Percentiles rank a stretch among this genome's conserved stretches.
Evolutionary conservation across 2,329 filamentous ascomycete genomes (phyloP).

Genomic region (Catunica adiposa): DNA sequence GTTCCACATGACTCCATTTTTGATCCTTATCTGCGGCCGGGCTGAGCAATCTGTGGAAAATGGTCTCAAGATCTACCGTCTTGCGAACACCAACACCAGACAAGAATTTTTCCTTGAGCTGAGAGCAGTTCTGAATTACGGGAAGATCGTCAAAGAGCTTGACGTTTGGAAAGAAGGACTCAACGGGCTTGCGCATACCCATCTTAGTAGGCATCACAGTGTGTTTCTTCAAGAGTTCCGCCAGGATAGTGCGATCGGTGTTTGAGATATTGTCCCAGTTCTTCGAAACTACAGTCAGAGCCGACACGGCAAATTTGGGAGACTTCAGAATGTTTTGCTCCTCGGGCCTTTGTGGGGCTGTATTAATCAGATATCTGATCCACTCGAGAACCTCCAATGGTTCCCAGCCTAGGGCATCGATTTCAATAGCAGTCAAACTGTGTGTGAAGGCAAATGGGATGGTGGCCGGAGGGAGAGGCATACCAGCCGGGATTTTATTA

Average conservation of each 20-base stretch:
- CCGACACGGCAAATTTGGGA: conserved; percentile 56
- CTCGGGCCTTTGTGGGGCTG: conserved; percentile 39
- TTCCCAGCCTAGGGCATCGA: conserved; percentile 73
- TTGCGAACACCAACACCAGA: conserved; percentile 75
- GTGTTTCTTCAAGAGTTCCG: conserved; percentile 41
- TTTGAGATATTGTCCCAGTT: conserved; percentile 49
- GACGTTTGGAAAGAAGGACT: conserved; percentile 87
- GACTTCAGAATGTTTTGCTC: conserved; percentile 56
- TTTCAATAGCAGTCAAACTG: conserved; percentile 44
- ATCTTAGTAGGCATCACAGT: conserved; percentile 77
- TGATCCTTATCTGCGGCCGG: conserved; percentile 35
- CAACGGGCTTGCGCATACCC: conserved; percentile 70
- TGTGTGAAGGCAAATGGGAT: conserved; percentile 75
- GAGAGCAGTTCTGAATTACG: conserved; percentile 55
- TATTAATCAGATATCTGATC: conserved; percentile 65
- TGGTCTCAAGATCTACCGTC: conserved; percentile 84
- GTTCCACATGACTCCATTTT: conserved; percentile 82
- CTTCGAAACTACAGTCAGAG: conserved; percentile 70
- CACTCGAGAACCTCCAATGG: conserved; percentile 73
- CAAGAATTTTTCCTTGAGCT: conserved; percentile 83
- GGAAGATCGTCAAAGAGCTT: conserved; percentile 90
- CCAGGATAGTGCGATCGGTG: conserved; percentile 8
- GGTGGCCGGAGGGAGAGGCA: conserved; percentile 67
- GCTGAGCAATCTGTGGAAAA: conserved; percentile 71
- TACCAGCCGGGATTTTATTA: conserved; percentile 61